A percentile compares a stretch with the other conserved stretches of the same genome.
phyloP scores from a whole-genome alignment of 208 protist genomes.

The Acanthamoeba castellanii region DNA sequence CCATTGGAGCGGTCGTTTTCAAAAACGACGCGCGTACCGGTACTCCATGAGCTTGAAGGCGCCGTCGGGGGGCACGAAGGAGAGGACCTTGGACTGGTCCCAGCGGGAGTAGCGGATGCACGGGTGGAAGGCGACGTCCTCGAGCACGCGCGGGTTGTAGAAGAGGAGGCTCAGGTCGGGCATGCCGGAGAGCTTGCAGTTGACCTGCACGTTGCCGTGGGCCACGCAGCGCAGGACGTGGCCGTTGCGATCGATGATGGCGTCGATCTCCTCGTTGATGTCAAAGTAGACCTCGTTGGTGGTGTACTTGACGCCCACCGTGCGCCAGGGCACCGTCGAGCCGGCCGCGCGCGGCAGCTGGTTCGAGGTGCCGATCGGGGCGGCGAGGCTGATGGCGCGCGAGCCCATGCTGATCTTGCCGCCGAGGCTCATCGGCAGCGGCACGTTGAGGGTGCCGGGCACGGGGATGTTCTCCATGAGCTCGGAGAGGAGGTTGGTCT shows the following conservation, averaged over 20 bases:
- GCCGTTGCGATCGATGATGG: slow-evolving; percentile 80
- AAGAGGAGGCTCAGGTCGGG: slow-evolving; percentile 79
- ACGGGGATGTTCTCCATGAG: slow-evolving; percentile 48
- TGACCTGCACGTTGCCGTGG: slow-evolving; percentile 15
- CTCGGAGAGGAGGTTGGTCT: slow-evolving; percentile 74
- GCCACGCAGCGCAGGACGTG: slow-evolving; percentile 14
- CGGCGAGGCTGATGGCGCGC: not conserved
- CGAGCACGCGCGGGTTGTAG: slow-evolving; percentile 65
- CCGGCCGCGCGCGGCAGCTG: not conserved
- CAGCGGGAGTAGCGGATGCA: slow-evolving; percentile 88
- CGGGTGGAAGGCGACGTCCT: slow-evolving; percentile 90
- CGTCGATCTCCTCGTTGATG: slow-evolving; percentile 88
- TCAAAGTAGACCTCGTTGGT: slow-evolving; percentile 91
- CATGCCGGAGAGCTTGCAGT: slow-evolving; percentile 74
- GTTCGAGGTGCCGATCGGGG: not conserved
- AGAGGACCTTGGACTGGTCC: slow-evolving; percentile 83
- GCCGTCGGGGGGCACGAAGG: slow-evolving; percentile 91
- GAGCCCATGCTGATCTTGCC: slow-evolving; percentile 36
- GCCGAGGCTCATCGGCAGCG: slow-evolving; percentile 1
- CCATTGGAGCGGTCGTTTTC: no score
- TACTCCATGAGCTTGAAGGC: slow-evolving; percentile 82
- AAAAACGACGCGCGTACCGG: slow-evolving; percentile 30
- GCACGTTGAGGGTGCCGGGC: slow-evolving; percentile 2
- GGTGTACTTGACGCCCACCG: slow-evolving; percentile 87
- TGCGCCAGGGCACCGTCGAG: slow-evolving; percentile 86